Evolutionary conservation across 169 alveolate species (phyloP).

Genomic region (Cryptosporidium meleagridis): DNA sequence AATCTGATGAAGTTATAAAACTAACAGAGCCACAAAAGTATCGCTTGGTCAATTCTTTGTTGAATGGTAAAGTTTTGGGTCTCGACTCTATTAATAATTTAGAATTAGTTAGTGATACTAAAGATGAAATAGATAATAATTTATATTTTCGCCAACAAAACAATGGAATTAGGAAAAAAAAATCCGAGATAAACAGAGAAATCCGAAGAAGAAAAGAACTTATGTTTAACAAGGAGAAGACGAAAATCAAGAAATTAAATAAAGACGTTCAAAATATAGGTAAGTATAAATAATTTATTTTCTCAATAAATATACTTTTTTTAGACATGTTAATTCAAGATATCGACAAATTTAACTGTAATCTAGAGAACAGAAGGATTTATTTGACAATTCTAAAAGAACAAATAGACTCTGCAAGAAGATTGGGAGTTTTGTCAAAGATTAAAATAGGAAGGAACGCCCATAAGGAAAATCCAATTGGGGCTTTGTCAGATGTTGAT

Average conservation of each 20-base stretch:
- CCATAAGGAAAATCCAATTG: neutral
- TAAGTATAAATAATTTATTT: conserved; percentile 4
- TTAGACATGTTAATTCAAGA: conserved; percentile 38
- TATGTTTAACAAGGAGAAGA: neutral
- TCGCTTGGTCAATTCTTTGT: neutral
- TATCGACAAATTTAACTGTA: neutral
- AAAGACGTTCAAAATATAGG: conserved; percentile 55
- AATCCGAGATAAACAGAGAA: conserved; percentile 7
- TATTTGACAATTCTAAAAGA: conserved; percentile 22
- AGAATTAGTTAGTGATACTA: neutral
- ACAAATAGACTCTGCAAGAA: conserved; percentile 41
- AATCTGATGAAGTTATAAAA: neutral
- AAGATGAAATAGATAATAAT: neutral
- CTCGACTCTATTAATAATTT: neutral
- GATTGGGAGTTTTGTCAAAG: conserved; percentile 27
- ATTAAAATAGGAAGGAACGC: conserved; percentile 46
- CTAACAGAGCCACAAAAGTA: conserved; percentile 29
- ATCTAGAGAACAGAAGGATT: conserved; percentile 6
- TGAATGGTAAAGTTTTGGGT: conserved; percentile 20
- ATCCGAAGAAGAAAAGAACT: neutral
- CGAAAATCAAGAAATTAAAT: conserved; percentile 8
- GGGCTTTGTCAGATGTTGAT: conserved; percentile 1
- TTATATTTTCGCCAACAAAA: neutral
- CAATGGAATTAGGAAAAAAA: conserved; percentile 24
- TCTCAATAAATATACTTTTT: neutral